These are phyloP conservation scores for Clavaria fumosa DNA, from an alignment of 768 basidiomycete species.

Conservation along the genomic window DNA sequence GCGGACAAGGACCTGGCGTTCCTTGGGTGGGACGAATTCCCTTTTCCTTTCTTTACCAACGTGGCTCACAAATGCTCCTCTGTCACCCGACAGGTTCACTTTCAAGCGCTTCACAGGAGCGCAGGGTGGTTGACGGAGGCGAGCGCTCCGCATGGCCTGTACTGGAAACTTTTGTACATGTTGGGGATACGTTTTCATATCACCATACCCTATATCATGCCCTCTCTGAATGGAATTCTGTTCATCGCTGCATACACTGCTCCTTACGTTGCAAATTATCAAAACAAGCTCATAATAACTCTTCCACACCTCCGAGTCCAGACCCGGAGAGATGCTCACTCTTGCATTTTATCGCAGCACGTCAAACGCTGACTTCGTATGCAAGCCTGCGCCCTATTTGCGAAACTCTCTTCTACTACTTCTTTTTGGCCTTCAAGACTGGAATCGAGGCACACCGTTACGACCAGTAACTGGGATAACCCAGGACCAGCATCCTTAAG, in stretches of 20 bases:
- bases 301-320: background rate
- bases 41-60: conserved; percentile 1
- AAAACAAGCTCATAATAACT: no score
- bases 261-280: no score
- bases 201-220: no score
- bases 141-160: no score
- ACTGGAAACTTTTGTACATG: no score
- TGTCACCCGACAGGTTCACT: conserved; percentile 54
- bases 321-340: background rate
- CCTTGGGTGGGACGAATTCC: conserved; percentile 32
- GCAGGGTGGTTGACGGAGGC: no score
- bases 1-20: conserved; percentile 50
- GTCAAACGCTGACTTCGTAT: conserved; percentile 1
- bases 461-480: no score
- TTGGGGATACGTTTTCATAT: no score
- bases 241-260: no score
- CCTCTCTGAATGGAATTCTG: no score
- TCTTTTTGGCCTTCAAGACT: conserved; percentile 4
- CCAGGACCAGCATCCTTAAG: no score
- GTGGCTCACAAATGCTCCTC: conserved; percentile 3
- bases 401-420: conserved; percentile 6
- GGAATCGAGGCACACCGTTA: conserved; percentile 5
- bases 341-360: conserved; percentile 4
- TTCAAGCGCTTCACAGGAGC: conserved; percentile 67
- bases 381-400: conserved; percentile 5